Percentiles rank a stretch among this genome's conserved stretches.
Evolutionary conservation across 306 rosid species (phyloP).

Genomic region (Gleditsia sinensis): DNA sequence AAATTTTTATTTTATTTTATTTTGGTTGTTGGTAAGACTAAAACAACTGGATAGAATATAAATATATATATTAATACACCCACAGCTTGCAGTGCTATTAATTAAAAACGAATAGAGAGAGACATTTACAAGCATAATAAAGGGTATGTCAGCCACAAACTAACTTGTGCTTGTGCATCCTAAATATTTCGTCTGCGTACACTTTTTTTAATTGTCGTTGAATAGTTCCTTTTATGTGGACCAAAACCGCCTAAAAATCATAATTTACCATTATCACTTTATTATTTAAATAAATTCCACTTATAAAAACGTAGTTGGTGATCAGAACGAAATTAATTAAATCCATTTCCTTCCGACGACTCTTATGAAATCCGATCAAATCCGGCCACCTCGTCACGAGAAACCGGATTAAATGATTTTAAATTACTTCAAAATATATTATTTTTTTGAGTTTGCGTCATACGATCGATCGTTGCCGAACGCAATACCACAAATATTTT

Average conservation of each 20-base stretch:
- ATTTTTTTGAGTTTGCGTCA: slow-evolving; percentile 38
- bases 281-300: slow-evolving; percentile 29
- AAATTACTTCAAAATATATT: not conserved
- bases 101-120: not conserved
- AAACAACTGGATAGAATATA: not conserved
- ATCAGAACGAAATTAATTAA: slow-evolving; percentile 3
- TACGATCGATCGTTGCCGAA: slow-evolving; percentile 33
- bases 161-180: not conserved
- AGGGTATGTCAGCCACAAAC: not conserved
- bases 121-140: not conserved
- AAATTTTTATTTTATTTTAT: not conserved
- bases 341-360: not conserved
- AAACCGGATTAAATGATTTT: slow-evolving; percentile 28
- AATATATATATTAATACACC: too few species aligned
- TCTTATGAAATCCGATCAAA: slow-evolving; percentile 10
- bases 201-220: not conserved
- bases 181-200: not conserved
- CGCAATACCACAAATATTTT: slow-evolving; percentile 7
- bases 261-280: slow-evolving; percentile 29
- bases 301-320: slow-evolving; percentile 4
- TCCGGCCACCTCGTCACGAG: slow-evolving; percentile 17
- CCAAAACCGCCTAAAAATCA: slow-evolving; percentile 36
- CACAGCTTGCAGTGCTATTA: not conserved
- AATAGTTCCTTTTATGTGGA: slow-evolving; percentile 24
- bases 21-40: not conserved